Evolutionary conservation across 2,329 filamentous ascomycete species (phyloP).

Genomic region (Neonectria ditissima): DNA sequence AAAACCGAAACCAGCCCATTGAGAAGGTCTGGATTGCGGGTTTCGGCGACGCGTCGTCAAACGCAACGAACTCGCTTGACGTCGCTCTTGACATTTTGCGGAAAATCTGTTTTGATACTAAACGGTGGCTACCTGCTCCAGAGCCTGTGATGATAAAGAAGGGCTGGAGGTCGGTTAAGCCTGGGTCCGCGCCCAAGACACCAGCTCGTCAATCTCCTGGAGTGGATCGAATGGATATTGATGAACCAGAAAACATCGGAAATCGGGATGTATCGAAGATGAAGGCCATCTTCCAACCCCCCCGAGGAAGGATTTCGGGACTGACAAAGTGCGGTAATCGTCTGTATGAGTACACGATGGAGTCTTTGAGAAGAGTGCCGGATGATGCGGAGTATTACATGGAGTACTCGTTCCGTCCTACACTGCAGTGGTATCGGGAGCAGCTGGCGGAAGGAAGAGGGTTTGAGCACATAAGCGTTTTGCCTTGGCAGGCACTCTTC

Average conservation of each 20-base stretch:
- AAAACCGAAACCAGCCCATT: constrained; percentile 51
- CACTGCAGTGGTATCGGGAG: constrained; percentile 64
- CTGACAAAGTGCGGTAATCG: constrained; percentile 56
- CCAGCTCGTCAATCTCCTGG: constrained; percentile 1
- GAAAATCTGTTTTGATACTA: constrained; percentile 48
- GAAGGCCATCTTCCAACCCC: constrained; percentile 62
- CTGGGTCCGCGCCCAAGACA: constrained; percentile 14
- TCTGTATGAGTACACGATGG: constrained; percentile 55
- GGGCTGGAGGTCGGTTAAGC: constrained; percentile 55
- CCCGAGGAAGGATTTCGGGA: constrained; percentile 45
- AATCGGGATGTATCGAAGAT: constrained; percentile 29
- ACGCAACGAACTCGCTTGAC: constrained; percentile 54
- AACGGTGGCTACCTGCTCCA: constrained; percentile 51
- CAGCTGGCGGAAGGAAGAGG: constrained; percentile 60
- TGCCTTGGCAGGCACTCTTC: constrained; percentile 57
- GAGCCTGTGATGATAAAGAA: constrained; percentile 42
- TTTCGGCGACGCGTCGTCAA: constrained; percentile 39
- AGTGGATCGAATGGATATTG: constrained; percentile 37
- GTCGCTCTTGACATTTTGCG: constrained; percentile 55
- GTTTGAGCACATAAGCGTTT: constrained; percentile 62
- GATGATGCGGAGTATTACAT: constrained; percentile 12
- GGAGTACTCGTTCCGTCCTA: constrained; percentile 59
- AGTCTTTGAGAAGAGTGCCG: constrained; percentile 5
- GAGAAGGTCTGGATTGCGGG: constrained; percentile 60
- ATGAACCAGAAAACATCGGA: constrained; percentile 33